phyloP scores from a whole-genome alignment of 208 protist species.

The Kentomonas sorsogonicus region DNA sequence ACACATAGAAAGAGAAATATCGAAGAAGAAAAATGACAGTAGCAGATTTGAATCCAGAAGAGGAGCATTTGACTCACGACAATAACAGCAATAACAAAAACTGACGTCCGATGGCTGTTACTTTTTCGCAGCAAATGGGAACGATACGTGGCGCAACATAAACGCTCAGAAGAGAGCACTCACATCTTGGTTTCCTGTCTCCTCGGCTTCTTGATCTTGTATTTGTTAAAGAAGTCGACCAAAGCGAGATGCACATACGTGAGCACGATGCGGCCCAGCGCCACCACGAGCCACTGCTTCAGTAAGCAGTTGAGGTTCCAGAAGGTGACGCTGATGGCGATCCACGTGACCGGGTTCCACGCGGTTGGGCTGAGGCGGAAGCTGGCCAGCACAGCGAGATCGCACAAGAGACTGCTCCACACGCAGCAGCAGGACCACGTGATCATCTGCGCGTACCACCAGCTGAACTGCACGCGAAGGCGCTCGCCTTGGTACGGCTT shows the following conservation, averaged over 20 bases:
- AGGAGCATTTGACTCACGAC: too few species aligned
- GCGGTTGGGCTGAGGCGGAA: conserved; percentile 20
- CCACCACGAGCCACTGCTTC: conserved; percentile 41
- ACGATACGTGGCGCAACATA: too few species aligned
- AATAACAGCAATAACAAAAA: too few species aligned
- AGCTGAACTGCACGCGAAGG: conserved; percentile 22
- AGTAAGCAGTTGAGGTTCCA: conserved; percentile 32
- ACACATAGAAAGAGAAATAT: too few species aligned
- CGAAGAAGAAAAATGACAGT: too few species aligned
- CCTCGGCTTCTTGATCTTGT: conserved; percentile 11
- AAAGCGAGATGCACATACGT: conserved; percentile 23
- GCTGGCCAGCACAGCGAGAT: conserved; percentile 24
- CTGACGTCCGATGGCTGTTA: too few species aligned
- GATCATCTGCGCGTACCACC: conserved; percentile 40
- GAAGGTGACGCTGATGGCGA: conserved; percentile 31
- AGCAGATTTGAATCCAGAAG: too few species aligned
- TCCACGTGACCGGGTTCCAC: conserved; percentile 37
- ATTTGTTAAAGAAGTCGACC: conserved; percentile 43
- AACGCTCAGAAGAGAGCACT: too few species aligned
- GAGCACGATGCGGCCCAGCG: conserved; percentile 18
- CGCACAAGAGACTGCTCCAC: conserved; percentile 24
- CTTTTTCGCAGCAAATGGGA: too few species aligned
- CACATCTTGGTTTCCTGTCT: too few species aligned
- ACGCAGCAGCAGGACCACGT: conserved; percentile 33
- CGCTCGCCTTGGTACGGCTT: conserved; percentile 14